Conservation (phyloP, 805 yeast species). For the Schwanniomyces sp. region DNA sequence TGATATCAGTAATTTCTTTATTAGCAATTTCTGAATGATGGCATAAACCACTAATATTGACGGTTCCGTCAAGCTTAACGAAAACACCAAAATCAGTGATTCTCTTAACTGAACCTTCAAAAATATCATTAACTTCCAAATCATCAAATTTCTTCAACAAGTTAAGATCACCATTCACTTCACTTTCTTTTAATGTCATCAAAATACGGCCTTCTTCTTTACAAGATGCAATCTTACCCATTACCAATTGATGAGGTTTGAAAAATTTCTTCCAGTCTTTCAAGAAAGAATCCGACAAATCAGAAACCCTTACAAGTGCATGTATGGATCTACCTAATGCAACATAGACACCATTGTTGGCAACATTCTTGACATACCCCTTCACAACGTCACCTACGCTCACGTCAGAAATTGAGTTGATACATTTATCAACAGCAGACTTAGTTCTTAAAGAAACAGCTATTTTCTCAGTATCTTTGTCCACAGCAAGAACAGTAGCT, state of each 20-base stretch:
- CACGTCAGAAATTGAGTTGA: constrained; percentile 52
- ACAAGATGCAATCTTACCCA: constrained; percentile 68
- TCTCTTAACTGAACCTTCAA: constrained; percentile 74
- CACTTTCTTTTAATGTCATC: constrained; percentile 79
- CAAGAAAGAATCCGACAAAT: constrained; percentile 76
- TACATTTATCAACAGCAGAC: constrained; percentile 50
- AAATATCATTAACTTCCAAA: constrained; percentile 65
- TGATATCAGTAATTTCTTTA: constrained; percentile 55
- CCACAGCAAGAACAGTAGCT: constrained; percentile 55
- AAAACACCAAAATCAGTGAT: constrained; percentile 91
- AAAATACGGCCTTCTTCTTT: constrained; percentile 64
- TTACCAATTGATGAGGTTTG: constrained; percentile 67
- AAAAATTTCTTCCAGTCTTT: constrained; percentile 86
- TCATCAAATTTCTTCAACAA: constrained; percentile 64
- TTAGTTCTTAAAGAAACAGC: constrained; percentile 62
- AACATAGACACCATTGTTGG: constrained; percentile 76
- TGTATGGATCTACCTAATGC: constrained; percentile 66
- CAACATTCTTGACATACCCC: constrained; percentile 77
- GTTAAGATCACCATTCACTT: constrained; percentile 67
- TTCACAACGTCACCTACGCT: constrained; percentile 69
- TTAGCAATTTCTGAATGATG: constrained; percentile 85
- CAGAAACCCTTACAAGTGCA: constrained; percentile 79
- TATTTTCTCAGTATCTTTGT: constrained; percentile 50
- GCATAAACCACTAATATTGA: constrained; percentile 79
- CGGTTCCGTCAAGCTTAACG: constrained; percentile 73